Evolutionary conservation across 176 grass and related monocot species (phyloP).

Genomic region (Chloris gayana): DNA sequence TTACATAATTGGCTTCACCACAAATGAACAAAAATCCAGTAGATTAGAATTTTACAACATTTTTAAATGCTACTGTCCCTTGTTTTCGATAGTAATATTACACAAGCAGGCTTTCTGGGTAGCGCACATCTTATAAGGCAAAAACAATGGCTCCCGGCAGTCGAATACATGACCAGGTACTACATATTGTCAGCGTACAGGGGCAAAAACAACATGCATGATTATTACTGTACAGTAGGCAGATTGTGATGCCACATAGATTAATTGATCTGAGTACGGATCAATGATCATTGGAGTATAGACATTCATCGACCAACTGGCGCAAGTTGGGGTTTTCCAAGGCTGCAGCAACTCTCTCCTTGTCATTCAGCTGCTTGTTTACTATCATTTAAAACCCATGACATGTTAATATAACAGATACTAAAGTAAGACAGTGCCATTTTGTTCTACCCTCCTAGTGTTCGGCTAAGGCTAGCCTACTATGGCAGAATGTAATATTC

Average conservation of each 20-base stretch:
- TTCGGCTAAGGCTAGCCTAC: neutral
- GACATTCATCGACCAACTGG: conserved; percentile 90
- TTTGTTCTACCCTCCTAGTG: neutral
- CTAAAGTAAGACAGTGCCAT: neutral
- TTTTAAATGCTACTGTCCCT: neutral
- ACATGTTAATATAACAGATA: conserved; percentile 12
- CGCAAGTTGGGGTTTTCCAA: conserved; percentile 96
- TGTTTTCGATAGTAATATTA: neutral
- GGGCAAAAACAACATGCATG: conserved; percentile 45
- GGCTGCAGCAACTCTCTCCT: conserved; percentile 89
- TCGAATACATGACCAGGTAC: conserved; percentile 22
- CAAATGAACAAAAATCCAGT: neutral
- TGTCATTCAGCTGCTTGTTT: conserved; percentile 98
- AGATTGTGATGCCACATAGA: conserved; percentile 2
- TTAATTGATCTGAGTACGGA: conserved; percentile 51
- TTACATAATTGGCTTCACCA: neutral
- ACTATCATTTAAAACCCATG: conserved; percentile 55
- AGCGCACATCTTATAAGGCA: neutral
- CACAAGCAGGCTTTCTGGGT: conserved; percentile 23
- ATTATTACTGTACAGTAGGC: conserved; percentile 53
- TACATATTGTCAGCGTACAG: neutral
- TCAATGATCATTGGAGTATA: conserved; percentile 79
- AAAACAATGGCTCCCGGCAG: conserved; percentile 1
- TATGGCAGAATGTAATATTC: conserved; percentile 2
- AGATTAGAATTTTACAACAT: neutral